Evolutionary conservation across 139 green algal genomes (phyloP).

Genomic region (Picochlorum sp.): DNA sequence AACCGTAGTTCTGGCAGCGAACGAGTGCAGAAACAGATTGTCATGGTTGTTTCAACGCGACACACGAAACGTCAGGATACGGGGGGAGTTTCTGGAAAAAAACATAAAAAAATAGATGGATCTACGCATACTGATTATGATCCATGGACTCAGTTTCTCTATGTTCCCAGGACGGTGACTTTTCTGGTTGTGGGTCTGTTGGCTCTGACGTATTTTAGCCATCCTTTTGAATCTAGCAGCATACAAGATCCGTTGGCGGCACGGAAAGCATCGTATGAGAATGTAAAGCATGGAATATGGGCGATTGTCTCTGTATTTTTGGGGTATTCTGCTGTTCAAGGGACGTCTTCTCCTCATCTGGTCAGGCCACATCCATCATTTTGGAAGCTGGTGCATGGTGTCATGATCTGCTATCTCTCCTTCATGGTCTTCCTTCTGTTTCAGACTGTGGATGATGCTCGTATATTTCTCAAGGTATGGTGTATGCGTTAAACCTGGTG

Average conservation of each 20-base stretch:
- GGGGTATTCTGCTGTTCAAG: slow-evolving; percentile 63
- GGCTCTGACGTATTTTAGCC: slow-evolving; percentile 27
- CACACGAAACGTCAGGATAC: too few relatives aligned
- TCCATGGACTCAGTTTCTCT: slow-evolving; percentile 49
- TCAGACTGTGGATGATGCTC: slow-evolving; percentile 58
- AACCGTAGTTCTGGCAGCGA: too few relatives aligned
- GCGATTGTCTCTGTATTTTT: slow-evolving; percentile 48
- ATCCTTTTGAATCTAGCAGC: slow-evolving; percentile 18
- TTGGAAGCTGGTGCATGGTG: slow-evolving; percentile 76
- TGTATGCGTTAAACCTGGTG: background rate
- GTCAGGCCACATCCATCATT: slow-evolving; percentile 81
- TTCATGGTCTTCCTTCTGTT: slow-evolving; percentile 80
- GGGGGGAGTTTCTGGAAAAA: too few relatives aligned
- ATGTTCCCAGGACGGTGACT: slow-evolving; percentile 50
- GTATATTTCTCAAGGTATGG: slow-evolving; percentile 56
- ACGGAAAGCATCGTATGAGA: slow-evolving; percentile 12
- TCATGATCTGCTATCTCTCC: slow-evolving; percentile 73
- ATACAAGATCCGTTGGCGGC: slow-evolving; percentile 12
- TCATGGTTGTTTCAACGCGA: too few relatives aligned
- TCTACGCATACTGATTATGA: slow-evolving; percentile 27
- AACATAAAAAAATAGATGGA: too few relatives aligned
- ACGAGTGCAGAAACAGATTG: too few relatives aligned
- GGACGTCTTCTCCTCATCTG: slow-evolving; percentile 55
- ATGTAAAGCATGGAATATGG: slow-evolving; percentile 44
- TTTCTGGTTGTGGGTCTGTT: slow-evolving; percentile 15